phyloP scores from a whole-genome alignment of 345 rosid species.

The Pistacia atlantica region DNA sequence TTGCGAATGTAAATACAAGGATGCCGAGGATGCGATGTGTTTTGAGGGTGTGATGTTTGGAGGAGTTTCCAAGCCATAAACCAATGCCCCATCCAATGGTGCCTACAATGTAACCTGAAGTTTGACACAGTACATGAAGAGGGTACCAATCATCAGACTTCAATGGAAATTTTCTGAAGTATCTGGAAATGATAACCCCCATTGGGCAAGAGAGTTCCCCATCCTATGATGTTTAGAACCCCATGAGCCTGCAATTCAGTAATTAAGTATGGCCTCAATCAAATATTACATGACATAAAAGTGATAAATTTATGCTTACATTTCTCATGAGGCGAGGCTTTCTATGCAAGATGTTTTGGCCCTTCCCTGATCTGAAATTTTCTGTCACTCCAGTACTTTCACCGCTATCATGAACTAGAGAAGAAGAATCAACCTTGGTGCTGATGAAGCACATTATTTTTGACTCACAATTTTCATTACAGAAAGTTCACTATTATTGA shows the following conservation, averaged over 20 bases:
- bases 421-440: neutral
- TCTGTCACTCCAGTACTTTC: slow-evolving; percentile 23
- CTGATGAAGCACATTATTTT: neutral
- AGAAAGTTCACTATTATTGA: slow-evolving; percentile 4
- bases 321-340: slow-evolving; percentile 16
- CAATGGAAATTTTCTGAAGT: slow-evolving; percentile 30
- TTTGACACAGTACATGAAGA: slow-evolving; percentile 38
- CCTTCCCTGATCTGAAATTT: slow-evolving; percentile 29
- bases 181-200: slow-evolving; percentile 41
- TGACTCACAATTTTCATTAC: neutral
- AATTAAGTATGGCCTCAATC: too few relatives aligned
- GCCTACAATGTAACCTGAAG: slow-evolving; percentile 35
- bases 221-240: slow-evolving; percentile 41
- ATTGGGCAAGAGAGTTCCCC: slow-evolving; percentile 41
- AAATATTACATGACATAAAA: too few relatives aligned
- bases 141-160: slow-evolving; percentile 38
- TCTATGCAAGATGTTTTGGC: slow-evolving; percentile 16
- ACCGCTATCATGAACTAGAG: neutral
- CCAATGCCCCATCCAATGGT: slow-evolving; percentile 45
- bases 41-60: slow-evolving; percentile 23
- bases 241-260: slow-evolving; percentile 38
- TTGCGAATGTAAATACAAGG: slow-evolving; percentile 37
- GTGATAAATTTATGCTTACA: slow-evolving; percentile 22
- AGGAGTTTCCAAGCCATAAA: slow-evolving; percentile 35
- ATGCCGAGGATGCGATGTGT: slow-evolving; percentile 39